A percentile compares a stretch with the other conserved stretches of the same genome.
Conservation (phyloP, 2,329 filamentous ascomycete genomes). For the Emydomyces testavorans region DNA sequence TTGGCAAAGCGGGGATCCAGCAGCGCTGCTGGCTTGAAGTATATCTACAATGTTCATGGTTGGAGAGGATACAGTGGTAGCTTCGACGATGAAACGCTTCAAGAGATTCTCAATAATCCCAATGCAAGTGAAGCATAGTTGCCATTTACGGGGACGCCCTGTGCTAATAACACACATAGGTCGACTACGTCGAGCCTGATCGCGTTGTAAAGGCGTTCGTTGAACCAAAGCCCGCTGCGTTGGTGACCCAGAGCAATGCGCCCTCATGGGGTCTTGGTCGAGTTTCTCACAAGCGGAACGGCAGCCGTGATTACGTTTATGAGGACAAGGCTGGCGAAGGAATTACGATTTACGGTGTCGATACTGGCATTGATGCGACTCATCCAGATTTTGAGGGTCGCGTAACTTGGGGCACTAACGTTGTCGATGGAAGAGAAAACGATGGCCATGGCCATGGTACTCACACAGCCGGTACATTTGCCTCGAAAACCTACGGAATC, state of each 20-base stretch:
- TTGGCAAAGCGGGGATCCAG: background rate
- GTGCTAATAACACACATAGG: slow-evolving; percentile 13
- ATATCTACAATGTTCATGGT: slow-evolving; percentile 12
- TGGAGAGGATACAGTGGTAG: slow-evolving; percentile 15
- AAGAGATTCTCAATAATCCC: slow-evolving; percentile 8
- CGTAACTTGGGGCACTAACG: slow-evolving; percentile 27
- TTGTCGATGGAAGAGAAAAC: slow-evolving; percentile 16
- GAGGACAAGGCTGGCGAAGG: slow-evolving; percentile 27
- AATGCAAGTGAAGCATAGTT: slow-evolving; percentile 13
- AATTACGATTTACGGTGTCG: slow-evolving; percentile 29
- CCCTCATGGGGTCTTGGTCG: slow-evolving; percentile 29
- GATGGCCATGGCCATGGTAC: slow-evolving; percentile 30
- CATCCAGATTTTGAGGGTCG: slow-evolving; percentile 30
- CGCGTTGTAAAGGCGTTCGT: background rate
- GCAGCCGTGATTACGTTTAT: slow-evolving; percentile 25
- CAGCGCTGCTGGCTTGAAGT: slow-evolving; percentile 6
- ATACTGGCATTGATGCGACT: slow-evolving; percentile 29
- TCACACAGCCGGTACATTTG: slow-evolving; percentile 30
- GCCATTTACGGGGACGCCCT: background rate
- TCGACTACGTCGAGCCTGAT: slow-evolving; percentile 12
- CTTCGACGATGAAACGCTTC: slow-evolving; percentile 14
- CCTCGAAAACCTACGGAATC: slow-evolving; percentile 27
- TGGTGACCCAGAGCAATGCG: too few species aligned
- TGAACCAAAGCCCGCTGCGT: too few species aligned
- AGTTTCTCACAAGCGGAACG: slow-evolving; percentile 22